Conservation (phyloP, 108 stramenopile genomes). For the Epithemia pelagica region DNA sequence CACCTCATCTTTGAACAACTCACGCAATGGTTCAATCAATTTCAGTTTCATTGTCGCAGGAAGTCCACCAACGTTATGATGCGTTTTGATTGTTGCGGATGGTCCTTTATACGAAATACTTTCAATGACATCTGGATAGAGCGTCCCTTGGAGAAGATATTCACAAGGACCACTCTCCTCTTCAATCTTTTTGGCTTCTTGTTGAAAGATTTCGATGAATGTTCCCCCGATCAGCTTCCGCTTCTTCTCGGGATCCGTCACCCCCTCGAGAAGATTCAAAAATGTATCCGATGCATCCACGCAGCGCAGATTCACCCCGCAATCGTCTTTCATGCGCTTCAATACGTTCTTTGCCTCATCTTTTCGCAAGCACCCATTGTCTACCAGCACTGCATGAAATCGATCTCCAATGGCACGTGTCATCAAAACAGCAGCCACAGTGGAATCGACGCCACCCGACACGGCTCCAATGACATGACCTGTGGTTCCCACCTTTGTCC, state of each 20-base stretch:
- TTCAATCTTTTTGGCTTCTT: conserved; percentile 87
- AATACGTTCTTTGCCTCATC: conserved; percentile 88
- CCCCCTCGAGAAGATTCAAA: conserved; percentile 74
- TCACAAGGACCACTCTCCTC: conserved; percentile 62
- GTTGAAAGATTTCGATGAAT: conserved; percentile 97
- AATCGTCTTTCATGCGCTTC: conserved; percentile 83
- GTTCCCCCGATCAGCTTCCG: conserved; percentile 95
- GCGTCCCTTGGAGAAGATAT: conserved; percentile 91
- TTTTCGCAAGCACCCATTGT: conserved; percentile 96
- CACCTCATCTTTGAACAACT: conserved; percentile 98
- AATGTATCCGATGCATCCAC: conserved; percentile 95
- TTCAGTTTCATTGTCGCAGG: conserved; percentile 93
- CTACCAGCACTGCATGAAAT: conserved; percentile 97
- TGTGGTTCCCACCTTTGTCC: conserved; percentile 75
- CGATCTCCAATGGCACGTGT: conserved; percentile 93
- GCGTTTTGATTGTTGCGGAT: conserved; percentile 98
- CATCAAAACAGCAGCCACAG: conserved; percentile 96
- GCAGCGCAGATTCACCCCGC: conserved; percentile 88
- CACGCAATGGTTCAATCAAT: conserved; percentile 96
- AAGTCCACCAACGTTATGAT: conserved; percentile 98
- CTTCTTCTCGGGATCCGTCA: conserved; percentile 95
- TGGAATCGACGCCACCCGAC: conserved; percentile 98
- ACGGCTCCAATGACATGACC: conserved; percentile 98
- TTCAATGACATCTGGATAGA: conserved; percentile 99
- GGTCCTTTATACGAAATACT: conserved; percentile 98